These are phyloP conservation scores for Mycothermus thermophilus DNA, from an alignment of 495 filamentous ascomycete genomes.

Conservation along the genomic window DNA sequence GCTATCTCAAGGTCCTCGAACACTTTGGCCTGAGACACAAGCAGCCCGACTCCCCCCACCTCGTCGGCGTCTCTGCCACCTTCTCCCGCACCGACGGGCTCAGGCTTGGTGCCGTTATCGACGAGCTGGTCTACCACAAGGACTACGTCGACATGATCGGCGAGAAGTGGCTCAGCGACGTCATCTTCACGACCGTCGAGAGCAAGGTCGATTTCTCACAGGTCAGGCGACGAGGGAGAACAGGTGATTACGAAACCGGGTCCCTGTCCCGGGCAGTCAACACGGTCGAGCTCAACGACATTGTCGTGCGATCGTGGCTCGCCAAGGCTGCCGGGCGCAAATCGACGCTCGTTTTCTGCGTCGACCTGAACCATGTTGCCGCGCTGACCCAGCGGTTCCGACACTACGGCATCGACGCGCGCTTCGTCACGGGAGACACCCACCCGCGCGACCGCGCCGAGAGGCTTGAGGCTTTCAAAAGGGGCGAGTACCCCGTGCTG, in stretches of 20 bases:
- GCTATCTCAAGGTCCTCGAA: slow-evolving; percentile 55
- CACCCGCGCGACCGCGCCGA: slow-evolving; percentile 46
- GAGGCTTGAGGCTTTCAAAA: slow-evolving; percentile 57
- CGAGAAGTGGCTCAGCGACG: slow-evolving; percentile 70
- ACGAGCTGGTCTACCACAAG: slow-evolving; percentile 94
- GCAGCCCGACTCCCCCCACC: slow-evolving; percentile 42
- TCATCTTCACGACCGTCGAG: slow-evolving; percentile 84
- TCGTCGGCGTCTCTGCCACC: slow-evolving; percentile 90
- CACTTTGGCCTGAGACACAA: slow-evolving; percentile 58
- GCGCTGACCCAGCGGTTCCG: slow-evolving; percentile 65
- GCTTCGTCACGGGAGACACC: slow-evolving; percentile 71
- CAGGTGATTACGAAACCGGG: slow-evolving; percentile 57
- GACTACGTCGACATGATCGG: slow-evolving; percentile 95
- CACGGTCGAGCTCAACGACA: slow-evolving; percentile 58
- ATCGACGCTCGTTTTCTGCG: slow-evolving; percentile 87
- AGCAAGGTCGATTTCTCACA: slow-evolving; percentile 60
- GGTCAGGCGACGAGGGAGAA: slow-evolving; percentile 38
- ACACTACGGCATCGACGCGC: slow-evolving; percentile 63
- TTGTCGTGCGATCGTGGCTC: slow-evolving; percentile 74
- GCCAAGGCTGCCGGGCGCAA: slow-evolving; percentile 54
- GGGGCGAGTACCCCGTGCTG: slow-evolving; percentile 68
- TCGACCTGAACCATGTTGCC: slow-evolving; percentile 67
- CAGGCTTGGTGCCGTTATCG: slow-evolving; percentile 74
- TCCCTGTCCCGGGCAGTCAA: slow-evolving; percentile 72
- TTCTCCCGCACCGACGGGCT: slow-evolving; percentile 82